Evolutionary conservation across 1,139 yeast genomes (phyloP), one percentile per base, ranked within the genome.

Genomic region (Chernovozyma aurita): DNA sequence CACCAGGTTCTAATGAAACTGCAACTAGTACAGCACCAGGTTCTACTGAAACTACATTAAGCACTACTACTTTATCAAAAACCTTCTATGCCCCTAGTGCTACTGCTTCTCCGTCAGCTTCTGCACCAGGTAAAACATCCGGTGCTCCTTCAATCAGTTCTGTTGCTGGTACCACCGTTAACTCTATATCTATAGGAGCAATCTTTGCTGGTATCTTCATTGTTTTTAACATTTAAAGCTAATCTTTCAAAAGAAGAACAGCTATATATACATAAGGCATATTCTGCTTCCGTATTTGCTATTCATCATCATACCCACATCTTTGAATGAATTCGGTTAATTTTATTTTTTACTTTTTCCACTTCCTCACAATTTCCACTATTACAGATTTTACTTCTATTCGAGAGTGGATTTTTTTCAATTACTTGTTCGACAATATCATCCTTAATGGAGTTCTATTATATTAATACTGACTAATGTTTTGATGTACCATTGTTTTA

Each of bases 151-250:
- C 53, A 28, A 38, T 46, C 24, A 15, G 7, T 11, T 48, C 34
- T 15, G 52, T 45, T 36, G 51, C 38, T 37, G 42, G 42, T 13
- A 58, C 51, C 35, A 46, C 39, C 35, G 41, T 45, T 4, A 37
- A 37, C 36, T 28, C 51, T 25, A 53, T 42, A 25, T 50, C 60
- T 17, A 31, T 52, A 24, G 50, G 52, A 35, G 50, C 55, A 24
- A 31, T 53, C 17, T 37, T 52, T 16, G 57, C 57, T 30, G 58
- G 52, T 44, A 31, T 47, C 28, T 42, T 52, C 28, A 22, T 48
- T 34, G 42, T 30, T 37, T 40, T 27, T 41, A 32, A 29, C 35
- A 6, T 26, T 18, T 33, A 32, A 11, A 13, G 29, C 9, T 11
- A 11, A 11, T n/a, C n/a, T 22, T 22, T 22, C n/a, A 20, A 6